Evolutionary conservation across 257 asterid genomes (phyloP), one percentile per base, ranked within the genome.

Genomic region (Eustoma russellianum): DNA sequence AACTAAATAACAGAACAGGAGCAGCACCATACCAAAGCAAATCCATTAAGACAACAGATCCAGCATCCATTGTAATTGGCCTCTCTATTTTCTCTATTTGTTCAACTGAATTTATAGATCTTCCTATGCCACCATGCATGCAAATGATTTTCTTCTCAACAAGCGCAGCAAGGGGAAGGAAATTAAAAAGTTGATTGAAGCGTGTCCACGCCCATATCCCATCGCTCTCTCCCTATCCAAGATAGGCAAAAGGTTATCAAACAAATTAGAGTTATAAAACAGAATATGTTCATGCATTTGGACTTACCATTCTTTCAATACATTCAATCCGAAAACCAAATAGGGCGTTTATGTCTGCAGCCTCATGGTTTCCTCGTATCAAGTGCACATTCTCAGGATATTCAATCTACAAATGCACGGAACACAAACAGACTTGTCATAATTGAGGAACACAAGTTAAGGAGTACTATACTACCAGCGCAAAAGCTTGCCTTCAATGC

Each of bases 191-290:
- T 75, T 92, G 99, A 69, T 92, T 92, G 71, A 92, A 83, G 62
- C 97, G 95, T 2, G 95, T 83, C 99, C 99, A 92, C 14, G 93
- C 99, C 99, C 97, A 88, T 62, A 92, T 88, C 47, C 99, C 99
- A 64, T 92, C 99, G 63, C 65, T 83, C 75, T 92, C 99, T 69
- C 99, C 99, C 97, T 92, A 78, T 68, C 65, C 35, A 59, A 67
- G 30, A 24, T 11, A 38, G 58, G 7, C 11, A 56, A 46, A 34
- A 60, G 67, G 48, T 62, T 47, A 61, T 74, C 48, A 77, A 66
- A 72, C 55, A 65, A 48, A 30, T 47, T 50, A 17, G 48, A 17
- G 41, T 19, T 5, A 60, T 14, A n/a, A 54, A 12, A 38, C 19
- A 38, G 53, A 48, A 33, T 34, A 9, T 34, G 34, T 50, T 17